Conservation (phyloP, 148 eudicot genomes). For the Dysphania ambrosioides region DNA sequence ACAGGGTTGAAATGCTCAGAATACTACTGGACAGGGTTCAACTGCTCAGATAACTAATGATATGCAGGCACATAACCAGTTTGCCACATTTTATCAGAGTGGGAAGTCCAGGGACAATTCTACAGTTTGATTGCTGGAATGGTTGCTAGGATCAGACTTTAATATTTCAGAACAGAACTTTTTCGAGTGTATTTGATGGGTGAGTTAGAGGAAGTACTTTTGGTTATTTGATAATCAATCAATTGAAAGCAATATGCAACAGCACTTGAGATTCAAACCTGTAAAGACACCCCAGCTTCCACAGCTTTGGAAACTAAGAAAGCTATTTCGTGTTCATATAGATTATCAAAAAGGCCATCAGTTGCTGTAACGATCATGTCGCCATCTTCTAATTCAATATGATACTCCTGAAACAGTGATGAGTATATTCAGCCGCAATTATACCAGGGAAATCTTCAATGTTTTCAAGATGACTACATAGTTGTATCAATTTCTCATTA, state of each 20-base stretch:
- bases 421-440: neutral
- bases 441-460: neutral
- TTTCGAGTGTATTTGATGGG: neutral
- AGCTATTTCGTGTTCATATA: constrained; percentile 69
- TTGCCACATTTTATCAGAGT: neutral
- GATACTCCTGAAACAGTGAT: constrained; percentile 45
- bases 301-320: constrained; percentile 46
- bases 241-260: neutral
- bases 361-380: constrained; percentile 74
- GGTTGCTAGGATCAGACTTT: neutral
- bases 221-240: neutral
- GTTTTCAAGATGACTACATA: neutral
- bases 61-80: neutral
- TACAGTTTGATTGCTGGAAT: neutral
- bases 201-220: neutral
- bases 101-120: neutral
- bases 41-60: no score
- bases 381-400: constrained; percentile 58
- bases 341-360: constrained; percentile 86
- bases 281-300: constrained; percentile 37
- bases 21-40: no score
- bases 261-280: constrained; percentile 42
- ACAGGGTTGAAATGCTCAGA: no score
- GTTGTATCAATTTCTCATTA: constrained; percentile 1
- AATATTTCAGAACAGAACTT: neutral